Evolutionary conservation across 1,284 basidiomycete species (phyloP), one percentile per base, ranked within the genome.

Genomic region (Ceraceosorus guamensis): DNA sequence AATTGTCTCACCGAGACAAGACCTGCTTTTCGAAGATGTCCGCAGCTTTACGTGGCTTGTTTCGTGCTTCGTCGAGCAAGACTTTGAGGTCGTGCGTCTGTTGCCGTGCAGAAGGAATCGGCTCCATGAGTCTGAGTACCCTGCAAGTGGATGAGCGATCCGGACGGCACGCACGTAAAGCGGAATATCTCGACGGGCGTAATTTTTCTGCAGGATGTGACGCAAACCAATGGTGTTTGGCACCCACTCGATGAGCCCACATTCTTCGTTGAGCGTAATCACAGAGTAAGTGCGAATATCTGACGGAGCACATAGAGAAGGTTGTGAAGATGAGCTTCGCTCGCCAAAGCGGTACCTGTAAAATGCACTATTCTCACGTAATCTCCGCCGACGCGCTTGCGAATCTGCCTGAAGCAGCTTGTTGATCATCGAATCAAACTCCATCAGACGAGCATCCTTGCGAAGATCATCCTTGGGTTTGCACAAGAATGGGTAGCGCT

Each of bases 241-340:
- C 11, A 99, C 95, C 95, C 95, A 99, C 83, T 99, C 91, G 59
- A 98, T 90, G 59, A 98, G 83, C 0, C 95, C 95, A 70, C 92
- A 96, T 67, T 95, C 90, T 69, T 98, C 93, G 73, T 97, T 97
- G 57, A 99, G 81, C 2, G 92, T 91, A 18, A 97, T 87, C 16
- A 98, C 91, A 6, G 91, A 90, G 70, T 98, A 99, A 3, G 93
- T 97, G 61, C 52, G 59, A 56, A 54, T 52, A 16, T 61, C 53
- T 52, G 18, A 10, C 24, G 7, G 46, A 7, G n/a, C 24, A 24
- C 24, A 24, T 24, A 1, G 16, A 30, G n/a, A 14, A 13, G 24
- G 4, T 11, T 4, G 14, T 5, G 52, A 14, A 4, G 13, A 54
- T 51, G 50, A n/a, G 14, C 48, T 11, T 11, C 14, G 48, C 16